Percentiles rank a stretch among this genome's conserved stretches.
phyloP scores from a whole-genome alignment of 257 asterid species.

The Nicotiana paniculata region DNA sequence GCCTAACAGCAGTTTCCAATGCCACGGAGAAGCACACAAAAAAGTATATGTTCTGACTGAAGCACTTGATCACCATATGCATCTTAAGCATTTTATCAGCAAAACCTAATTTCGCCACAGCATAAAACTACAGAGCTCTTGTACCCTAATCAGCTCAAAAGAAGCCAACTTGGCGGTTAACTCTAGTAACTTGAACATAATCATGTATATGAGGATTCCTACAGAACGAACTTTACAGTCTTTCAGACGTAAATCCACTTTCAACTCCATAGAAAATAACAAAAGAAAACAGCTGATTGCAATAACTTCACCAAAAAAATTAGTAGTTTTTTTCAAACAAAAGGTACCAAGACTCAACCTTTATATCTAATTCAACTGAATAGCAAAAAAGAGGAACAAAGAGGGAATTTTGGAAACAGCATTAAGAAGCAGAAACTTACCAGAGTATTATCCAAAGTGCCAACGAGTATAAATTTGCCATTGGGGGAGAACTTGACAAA shows the following conservation, averaged over 20 bases:
- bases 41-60: not conserved
- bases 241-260: not conserved
- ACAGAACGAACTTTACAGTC: not conserved
- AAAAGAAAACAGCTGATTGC: not conserved
- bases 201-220: not conserved
- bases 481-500: conserved; percentile 92
- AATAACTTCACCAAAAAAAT: not conserved
- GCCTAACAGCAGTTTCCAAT: not conserved
- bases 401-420: not conserved
- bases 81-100: not conserved
- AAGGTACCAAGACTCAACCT: not conserved
- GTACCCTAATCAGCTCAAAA: not conserved
- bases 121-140: not conserved
- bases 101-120: not conserved
- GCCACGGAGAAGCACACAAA: not conserved
- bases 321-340: not conserved
- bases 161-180: not conserved
- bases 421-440: conserved; percentile 29
- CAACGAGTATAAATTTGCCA: conserved; percentile 83
- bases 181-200: not conserved
- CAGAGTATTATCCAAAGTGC: conserved; percentile 83
- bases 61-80: not conserved
- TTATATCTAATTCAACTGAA: not conserved
- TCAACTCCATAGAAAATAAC: not conserved
- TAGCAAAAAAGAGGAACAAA: not conserved